phyloP scores from a whole-genome alignment of 2,329 filamentous ascomycete genomes.

The Phaeomoniella chlamydospora region DNA sequence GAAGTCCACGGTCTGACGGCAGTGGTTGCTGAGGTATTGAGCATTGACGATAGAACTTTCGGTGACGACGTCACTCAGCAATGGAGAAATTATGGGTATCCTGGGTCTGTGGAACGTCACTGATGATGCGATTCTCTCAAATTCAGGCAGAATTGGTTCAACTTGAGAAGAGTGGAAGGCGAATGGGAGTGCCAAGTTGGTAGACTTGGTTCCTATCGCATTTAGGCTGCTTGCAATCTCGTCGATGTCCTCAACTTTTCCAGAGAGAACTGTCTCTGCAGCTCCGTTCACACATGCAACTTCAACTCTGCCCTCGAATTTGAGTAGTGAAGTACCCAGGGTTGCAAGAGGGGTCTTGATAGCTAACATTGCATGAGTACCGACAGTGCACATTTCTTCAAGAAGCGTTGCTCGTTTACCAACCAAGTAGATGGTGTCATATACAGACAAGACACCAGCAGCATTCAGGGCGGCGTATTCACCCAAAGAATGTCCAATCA shows the following conservation, averaged over 20 bases:
- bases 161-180: constrained; percentile 33
- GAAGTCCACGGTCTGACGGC: constrained; percentile 32
- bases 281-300: constrained; percentile 28
- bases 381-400: constrained; percentile 21
- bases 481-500: constrained; percentile 27
- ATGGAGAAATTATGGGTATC: constrained; percentile 29
- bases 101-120: constrained; percentile 23
- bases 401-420: constrained; percentile 25
- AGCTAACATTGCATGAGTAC: constrained; percentile 30
- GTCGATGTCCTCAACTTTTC: constrained; percentile 20
- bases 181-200: constrained; percentile 27
- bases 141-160: constrained; percentile 27
- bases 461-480: constrained; percentile 26
- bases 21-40: constrained; percentile 24
- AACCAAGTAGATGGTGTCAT: constrained; percentile 23
- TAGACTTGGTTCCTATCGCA: constrained; percentile 22
- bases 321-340: constrained; percentile 14
- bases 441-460: constrained; percentile 20
- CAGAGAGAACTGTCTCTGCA: constrained; percentile 27
- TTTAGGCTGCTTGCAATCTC: constrained; percentile 18
- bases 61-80: constrained; percentile 26
- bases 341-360: constrained; percentile 21
- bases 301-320: constrained; percentile 13
- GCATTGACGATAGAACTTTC: constrained; percentile 20
- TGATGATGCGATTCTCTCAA: constrained; percentile 20